phyloP scores from a whole-genome alignment of 1,284 basidiomycete genomes.

The Laetiporus sulphureus region DNA sequence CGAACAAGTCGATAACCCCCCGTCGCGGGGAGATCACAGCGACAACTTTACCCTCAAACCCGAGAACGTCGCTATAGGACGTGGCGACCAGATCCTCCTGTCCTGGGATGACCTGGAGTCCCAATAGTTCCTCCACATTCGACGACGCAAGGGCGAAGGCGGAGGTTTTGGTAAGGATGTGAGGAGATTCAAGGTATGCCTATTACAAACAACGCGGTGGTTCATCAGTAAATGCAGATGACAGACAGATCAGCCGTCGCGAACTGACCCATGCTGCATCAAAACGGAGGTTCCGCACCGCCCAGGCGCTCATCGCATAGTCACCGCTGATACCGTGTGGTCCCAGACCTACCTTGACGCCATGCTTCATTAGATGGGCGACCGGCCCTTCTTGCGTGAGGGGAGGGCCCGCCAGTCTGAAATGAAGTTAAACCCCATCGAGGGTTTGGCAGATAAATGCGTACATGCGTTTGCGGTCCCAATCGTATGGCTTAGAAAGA shows the following conservation, averaged over 20 bases:
- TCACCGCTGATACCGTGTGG: slow-evolving; percentile 7
- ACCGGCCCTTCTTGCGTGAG: slow-evolving; percentile 40
- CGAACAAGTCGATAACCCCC: slow-evolving; percentile 39
- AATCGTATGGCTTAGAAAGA: slow-evolving; percentile 29
- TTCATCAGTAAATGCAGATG: not conserved
- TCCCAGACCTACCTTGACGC: slow-evolving; percentile 48
- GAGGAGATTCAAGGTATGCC: slow-evolving; percentile 31
- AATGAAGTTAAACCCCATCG: not conserved
- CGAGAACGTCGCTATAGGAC: slow-evolving; percentile 51
- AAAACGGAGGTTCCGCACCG: slow-evolving; percentile 43
- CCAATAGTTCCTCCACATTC: slow-evolving; percentile 47
- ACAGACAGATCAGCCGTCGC: not conserved
- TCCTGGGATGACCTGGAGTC: slow-evolving; percentile 23
- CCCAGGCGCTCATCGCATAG: slow-evolving; percentile 36
- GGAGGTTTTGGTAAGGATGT: slow-evolving; percentile 31
- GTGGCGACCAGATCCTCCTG: slow-evolving; percentile 58
- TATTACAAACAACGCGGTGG: slow-evolving; percentile 5
- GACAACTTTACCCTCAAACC: slow-evolving; percentile 50
- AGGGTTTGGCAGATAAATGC: slow-evolving; percentile 4
- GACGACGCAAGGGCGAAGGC: slow-evolving; percentile 40
- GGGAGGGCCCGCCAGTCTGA: slow-evolving; percentile 45
- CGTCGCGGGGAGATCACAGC: slow-evolving; percentile 47
- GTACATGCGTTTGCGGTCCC: slow-evolving; percentile 38
- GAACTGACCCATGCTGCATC: slow-evolving; percentile 42
- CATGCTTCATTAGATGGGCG: slow-evolving; percentile 36